Base-by-base conservation (phyloP, 2,329 filamentous ascomycete genomes). In the Xylaria sp. region DNA sequence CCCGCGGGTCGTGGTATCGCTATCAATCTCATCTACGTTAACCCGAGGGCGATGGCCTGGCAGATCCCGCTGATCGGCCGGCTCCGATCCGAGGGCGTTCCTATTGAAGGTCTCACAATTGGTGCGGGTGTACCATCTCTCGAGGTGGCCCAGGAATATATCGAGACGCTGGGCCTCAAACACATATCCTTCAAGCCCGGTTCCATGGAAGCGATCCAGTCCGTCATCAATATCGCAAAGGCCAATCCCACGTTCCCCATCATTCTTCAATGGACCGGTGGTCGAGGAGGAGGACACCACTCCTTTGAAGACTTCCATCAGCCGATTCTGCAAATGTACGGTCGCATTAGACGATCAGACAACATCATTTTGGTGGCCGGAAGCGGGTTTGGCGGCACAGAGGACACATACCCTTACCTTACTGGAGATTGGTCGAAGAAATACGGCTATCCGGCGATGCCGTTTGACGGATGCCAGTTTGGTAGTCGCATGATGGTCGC, bases 281-380 rank as follows among this genome's bases (percentile, higher is more conserved):
- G 94, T 46, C 91, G 94, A 81, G 94, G 94, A 72, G 94, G 94
- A 83, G 94, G 94, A 65, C 94, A 97, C 80, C 94, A 97, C 83
- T 97, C 94, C 0, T 97, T 91, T 70, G 94, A 97, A 79, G 94
- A 97, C 80, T 97, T 97, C 86, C 94, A 97, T 80, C 90, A 94
- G 76, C 94, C 94, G 5, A 91, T 97, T 52, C 84, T 97, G 8
- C 90, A 93, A 75, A 97, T 97, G 92, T 97, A 97, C 79, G 89
- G 90, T 73, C 90, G 94, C 65, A 94, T 97, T 72, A 89, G 94
- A 77, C 90, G 93, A 77, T 91, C 91, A 72, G 87, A 92, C 73
- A 97, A 97, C 82, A 90, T 97, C 70, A 91, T 97, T 68, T 85
- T 97, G 12, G 89, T 97, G 68, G 94, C 94, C 59, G 94, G 94